Evolutionary conservation across 805 yeast species (phyloP), one percentile per base, ranked within the genome.

Genomic region (Lachancea sp.): DNA sequence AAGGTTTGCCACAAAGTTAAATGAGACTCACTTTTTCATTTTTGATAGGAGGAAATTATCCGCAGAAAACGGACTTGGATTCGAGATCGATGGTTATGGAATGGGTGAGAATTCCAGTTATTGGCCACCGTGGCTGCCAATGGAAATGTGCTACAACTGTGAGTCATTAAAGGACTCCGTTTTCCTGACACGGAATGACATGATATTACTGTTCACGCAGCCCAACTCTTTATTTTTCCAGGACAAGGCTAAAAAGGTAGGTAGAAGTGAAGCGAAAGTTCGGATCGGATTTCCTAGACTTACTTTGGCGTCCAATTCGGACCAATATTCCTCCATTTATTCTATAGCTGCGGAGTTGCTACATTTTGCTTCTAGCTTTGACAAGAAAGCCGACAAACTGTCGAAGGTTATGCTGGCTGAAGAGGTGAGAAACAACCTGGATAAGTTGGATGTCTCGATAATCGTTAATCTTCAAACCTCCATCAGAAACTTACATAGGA

Each of bases 91-190:
- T 31, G 55, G 58, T 11, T 58, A 58, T 31, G 58, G 65, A 6
- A 48, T 55, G 34, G 55, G 60, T 9, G 49, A 45, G 4, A 45
- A 49, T 8, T 45, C 54, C 1, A 45, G 39, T 22, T 50, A 58
- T 54, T 80, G 86, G 86, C 84, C 86, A 0, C 86, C 86, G 0
- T 72, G 75, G 71, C 50, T 80, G 16, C 83, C 84, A 0, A 49
- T 77, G 39, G 88, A 80, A 54, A 69, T 76, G 50, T 76, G 82
- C 52, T 75, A 74, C 48, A 71, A 72, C 34, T 67, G 72, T 8
- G 64, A 66, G 0, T 35, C 63, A 5, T 54, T 78, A 38, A 61
- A 60, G 4, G 65, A 69, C 16, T 65, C 71, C 37, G 60, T 72
- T 4, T 68, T 80, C 29, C 63, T 79, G 25, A 71, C 74, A 42